These are phyloP conservation scores for Trichomonascaceae sp. DNA, from an alignment of 1,139 yeast genomes.

Conservation along the genomic window DNA sequence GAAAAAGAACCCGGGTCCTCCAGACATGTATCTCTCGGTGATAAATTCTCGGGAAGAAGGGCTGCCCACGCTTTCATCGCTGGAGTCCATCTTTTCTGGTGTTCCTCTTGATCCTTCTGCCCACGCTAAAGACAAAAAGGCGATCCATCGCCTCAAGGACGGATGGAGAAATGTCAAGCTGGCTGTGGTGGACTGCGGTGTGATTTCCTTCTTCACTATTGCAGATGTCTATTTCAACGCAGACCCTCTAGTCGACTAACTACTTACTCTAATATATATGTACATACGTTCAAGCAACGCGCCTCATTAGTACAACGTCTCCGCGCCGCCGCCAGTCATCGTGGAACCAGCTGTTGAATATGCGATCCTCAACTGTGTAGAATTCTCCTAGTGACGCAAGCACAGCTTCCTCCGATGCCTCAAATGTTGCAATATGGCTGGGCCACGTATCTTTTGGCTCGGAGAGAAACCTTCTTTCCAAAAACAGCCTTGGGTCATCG, in stretches of 20 bases:
- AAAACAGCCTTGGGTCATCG: conserved; percentile 44
- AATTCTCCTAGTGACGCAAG: conserved; percentile 27
- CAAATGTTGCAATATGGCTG: conserved; percentile 56
- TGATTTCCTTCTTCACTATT: conserved; percentile 51
- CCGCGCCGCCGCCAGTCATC: conserved; percentile 82
- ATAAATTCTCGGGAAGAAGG: conserved; percentile 35
- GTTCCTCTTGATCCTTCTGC: conserved; percentile 14
- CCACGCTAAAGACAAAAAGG: conserved; percentile 16
- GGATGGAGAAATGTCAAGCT: conserved; percentile 45
- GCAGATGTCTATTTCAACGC: conserved; percentile 54
- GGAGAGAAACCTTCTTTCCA: conserved; percentile 22
- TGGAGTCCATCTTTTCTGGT: conserved; percentile 21
- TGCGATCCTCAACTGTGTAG: conserved; percentile 36
- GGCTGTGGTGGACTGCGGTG: conserved; percentile 62
- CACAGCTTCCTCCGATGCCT: conserved; percentile 40
- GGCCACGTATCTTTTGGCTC: conserved; percentile 50
- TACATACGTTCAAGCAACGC: too few relatives aligned
- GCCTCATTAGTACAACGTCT: too few relatives aligned
- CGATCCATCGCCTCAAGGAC: conserved; percentile 25
- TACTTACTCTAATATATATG: too few relatives aligned
- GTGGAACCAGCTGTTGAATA: conserved; percentile 72
- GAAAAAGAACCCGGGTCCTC: conserved; percentile 54
- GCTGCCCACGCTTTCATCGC: conserved; percentile 40
- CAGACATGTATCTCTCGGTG: conserved; percentile 65
- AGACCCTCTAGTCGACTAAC: too few relatives aligned